Evolutionary conservation across 176 grass and related monocot species (phyloP), one percentile per base, ranked within the genome.

Genomic region (Oryza coarctata): DNA sequence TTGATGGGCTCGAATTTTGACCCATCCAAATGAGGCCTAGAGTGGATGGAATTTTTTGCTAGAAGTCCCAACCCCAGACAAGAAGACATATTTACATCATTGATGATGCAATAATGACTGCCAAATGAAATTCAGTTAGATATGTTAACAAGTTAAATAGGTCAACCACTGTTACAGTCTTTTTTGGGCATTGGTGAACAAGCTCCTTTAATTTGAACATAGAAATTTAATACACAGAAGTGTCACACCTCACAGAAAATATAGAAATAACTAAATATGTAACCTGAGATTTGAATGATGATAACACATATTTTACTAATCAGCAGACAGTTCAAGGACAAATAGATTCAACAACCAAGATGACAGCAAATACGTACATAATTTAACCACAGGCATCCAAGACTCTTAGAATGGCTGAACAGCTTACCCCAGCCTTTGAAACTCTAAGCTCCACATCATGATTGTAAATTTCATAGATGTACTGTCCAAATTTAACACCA

Each of bases 391-490:
- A 5, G 47, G 34, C 29, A 77, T 58, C 22, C 43, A 20, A 50
- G 52, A 26, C 20, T 65, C 18, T 78, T 22, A 77, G 36, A 86
- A 39, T 45, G 57, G n/a, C 25, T 62, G 41, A 88, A 84, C 11
- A 76, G 87, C 77, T 84, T 91, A 99, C 96, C 87, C 96, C 96
- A 73, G 96, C 96, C 86, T 99, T 99, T 13, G 96, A 91, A 86
- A 99, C 93, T 88, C 93, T 93, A 47, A 99, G 87, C 58, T 95
- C 96, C 33, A 99, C 82, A 86, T 99, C 93, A 43, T 99, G 93
- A 91, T 99, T 99, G 85, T 99, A 99, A 65, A 83, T 92, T 84
- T 95, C 96, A 83, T 99, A 99, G 31, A 99, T 86, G 60, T 90
- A 95, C 71, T 99, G 96, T 58, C 96, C 96, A 72, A 99, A 99